Base-by-base conservation (phyloP, 2,329 filamentous ascomycete species). In the Emydomyces testavorans region DNA sequence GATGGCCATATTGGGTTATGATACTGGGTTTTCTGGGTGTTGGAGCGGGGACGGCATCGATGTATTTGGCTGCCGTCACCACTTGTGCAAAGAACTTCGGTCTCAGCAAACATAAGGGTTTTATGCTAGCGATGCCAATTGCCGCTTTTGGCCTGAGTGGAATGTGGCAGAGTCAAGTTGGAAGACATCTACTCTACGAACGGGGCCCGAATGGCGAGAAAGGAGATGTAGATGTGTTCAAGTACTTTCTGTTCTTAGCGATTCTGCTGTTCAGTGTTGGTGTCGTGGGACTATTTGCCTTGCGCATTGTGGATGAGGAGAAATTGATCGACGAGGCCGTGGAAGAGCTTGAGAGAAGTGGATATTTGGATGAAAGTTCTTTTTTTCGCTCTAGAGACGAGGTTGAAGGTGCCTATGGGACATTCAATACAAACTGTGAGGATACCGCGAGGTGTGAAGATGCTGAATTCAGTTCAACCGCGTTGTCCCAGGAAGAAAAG, bases 71-170 rank as follows among this genome's bases (percentile, higher is more conserved):
- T 43, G 83, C 87, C 1, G 83, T 98, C n/a, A 90, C 90, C 5
- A 94, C 90, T 0, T 94, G 88, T 61, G 92, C 92, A 29, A 98
- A 98, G 78, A 98, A 96, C 68, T 98, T 96, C 67, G 89, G 89
- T 41, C 80, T 83, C 52, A 87, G 88, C 3, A 85, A 82, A 60
- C 82, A 93, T 60, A 83, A 90, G 58, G 92, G 92, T 0, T 70
- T 98, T 43, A 90, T 93, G 51, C 74, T 98, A 48, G 89, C 90
- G 1, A 75, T 86, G 51, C 92, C 92, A 1, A 95, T 96, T 62
- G 87, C 92, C 0, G 83, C 85, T 5, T 94, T 95, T 62, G 92
- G 92, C 0, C 66, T 98, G 49, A 94, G 89, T 60, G 88, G 89
- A 40, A 90, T 98, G 83, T 94, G 92, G 85, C 76, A 92, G 67